Percentiles rank a stretch among this genome's conserved stretches.
These are phyloP conservation scores for Euryodendron excelsum DNA, from an alignment of 148 eudicot genomes.

Conservation along the genomic window DNA sequence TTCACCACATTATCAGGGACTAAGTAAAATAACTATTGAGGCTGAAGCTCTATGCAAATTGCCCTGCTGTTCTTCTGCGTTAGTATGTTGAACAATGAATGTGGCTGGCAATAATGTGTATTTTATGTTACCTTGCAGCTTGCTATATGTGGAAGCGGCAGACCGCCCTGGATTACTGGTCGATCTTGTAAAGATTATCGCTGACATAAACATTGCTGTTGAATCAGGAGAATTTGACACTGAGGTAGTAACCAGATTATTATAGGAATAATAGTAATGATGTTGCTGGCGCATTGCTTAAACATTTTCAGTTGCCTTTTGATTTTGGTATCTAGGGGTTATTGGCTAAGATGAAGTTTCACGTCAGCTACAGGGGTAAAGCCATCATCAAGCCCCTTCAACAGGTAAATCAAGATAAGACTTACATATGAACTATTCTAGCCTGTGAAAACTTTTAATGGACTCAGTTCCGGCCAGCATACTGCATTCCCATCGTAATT, in stretches of 20 bases:
- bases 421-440: not conserved
- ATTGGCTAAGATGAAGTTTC: constrained; percentile 89
- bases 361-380: constrained; percentile 74
- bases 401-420: constrained; percentile 46
- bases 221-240: constrained; percentile 97
- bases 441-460: not conserved
- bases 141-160: constrained; percentile 74
- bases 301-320: constrained; percentile 4
- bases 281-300: not conserved
- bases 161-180: constrained; percentile 93
- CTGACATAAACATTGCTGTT: constrained; percentile 72
- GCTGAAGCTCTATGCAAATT: not conserved
- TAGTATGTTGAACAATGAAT: not conserved
- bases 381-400: constrained; percentile 78
- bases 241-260: constrained; percentile 47
- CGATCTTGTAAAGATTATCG: constrained; percentile 78
- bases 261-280: not conserved
- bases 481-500: too few relatives aligned
- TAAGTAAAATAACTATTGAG: not conserved
- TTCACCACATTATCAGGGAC: not conserved
- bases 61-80: not conserved
- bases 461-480: not conserved
- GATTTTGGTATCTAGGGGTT: constrained; percentile 53
- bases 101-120: not conserved
- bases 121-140: constrained; percentile 48